Evolutionary conservation across 2,329 filamentous ascomycete genomes (phyloP), one percentile per base, ranked within the genome.

Genomic region (Colletotrichum somersetense): DNA sequence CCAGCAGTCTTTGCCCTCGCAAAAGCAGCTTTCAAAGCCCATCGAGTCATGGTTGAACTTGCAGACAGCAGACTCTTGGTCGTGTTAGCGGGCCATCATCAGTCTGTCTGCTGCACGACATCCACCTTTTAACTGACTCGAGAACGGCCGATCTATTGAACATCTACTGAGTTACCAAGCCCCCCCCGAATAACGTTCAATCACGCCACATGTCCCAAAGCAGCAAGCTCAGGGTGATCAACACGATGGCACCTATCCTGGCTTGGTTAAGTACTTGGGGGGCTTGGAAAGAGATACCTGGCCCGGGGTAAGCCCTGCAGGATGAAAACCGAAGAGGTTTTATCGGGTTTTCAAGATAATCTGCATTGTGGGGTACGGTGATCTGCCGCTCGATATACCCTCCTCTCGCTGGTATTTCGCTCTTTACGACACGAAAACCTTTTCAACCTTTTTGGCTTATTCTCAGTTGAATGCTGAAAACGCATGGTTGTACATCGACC

Each of bases 331-430:
- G 33, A 56, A 57, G 18, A 48, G n/a, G 30, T 44, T 57, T 71
- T 62, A 67, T 71, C 38, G 57, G 67, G 67, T 71, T 62, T 40
- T 33, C 40, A 3, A 67, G 40, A 61, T 61, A 46, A 61, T 61
- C 42, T 20, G 4, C 14, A 11, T 23, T 16, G 58, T 16, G 14
- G 58, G 42, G 26, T 12, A 20, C 38, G 20, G 33, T 7, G 38
- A n/a, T 35, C 12, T n/a, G 20, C 5, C 5, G 30, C 26, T n/a
- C 35, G 23, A 33, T 46, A 33, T 44, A n/a, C 10, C 18, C 42
- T 30, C 16, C 18, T n/a, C 40, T 61, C 58, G 26, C 53, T 55
- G 11, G 18, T 33, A n/a, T 23, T 16, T n/a, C 3, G 18, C 26
- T 18, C 20, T 30, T 33, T 11, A 16, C 7, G 18, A 35, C 20